A percentile compares a stretch with the other conserved stretches of the same genome.
Evolutionary conservation across 495 filamentous ascomycete genomes (phyloP).

Genomic region (Sordaria brevicollis): DNA sequence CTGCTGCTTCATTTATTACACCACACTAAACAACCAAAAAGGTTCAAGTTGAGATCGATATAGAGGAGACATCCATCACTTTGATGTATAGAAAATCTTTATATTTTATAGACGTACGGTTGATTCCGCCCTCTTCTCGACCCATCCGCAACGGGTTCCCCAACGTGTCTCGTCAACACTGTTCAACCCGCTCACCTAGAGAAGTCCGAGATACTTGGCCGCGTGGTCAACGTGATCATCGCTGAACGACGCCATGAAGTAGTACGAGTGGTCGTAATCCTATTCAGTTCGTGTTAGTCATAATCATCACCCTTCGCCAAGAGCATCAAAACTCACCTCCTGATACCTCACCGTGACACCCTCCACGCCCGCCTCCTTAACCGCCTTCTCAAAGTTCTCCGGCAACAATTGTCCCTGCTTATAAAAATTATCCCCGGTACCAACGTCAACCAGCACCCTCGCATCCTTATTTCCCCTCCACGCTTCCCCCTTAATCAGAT

Average conservation of each 20-base stretch:
- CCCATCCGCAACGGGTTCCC: too few relatives aligned
- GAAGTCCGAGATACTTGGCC: conserved; percentile 59
- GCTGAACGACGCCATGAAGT: conserved; percentile 79
- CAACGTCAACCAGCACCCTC: conserved; percentile 76
- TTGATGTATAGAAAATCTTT: too few relatives aligned
- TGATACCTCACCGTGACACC: conserved; percentile 72
- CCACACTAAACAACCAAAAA: too few relatives aligned
- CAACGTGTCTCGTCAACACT: neutral
- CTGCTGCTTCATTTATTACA: too few relatives aligned
- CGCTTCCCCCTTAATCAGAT: conserved; percentile 50
- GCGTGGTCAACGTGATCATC: conserved; percentile 87
- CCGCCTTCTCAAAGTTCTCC: conserved; percentile 82
- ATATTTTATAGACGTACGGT: too few relatives aligned
- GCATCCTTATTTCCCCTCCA: conserved; percentile 55
- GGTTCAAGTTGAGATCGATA: too few relatives aligned
- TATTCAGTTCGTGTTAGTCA: conserved; percentile 18
- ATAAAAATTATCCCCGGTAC: conserved; percentile 91
- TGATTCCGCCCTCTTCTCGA: too few relatives aligned
- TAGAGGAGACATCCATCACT: too few relatives aligned
- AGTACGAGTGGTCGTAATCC: conserved; percentile 96
- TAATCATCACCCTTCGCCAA: too few relatives aligned
- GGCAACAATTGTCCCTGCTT: conserved; percentile 85
- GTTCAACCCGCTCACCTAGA: neutral
- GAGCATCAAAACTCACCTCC: conserved; percentile 32
- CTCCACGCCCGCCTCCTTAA: conserved; percentile 55